Base-by-base conservation (phyloP, 2,329 filamentous ascomycete species). In the Huntiella abstrusa region DNA sequence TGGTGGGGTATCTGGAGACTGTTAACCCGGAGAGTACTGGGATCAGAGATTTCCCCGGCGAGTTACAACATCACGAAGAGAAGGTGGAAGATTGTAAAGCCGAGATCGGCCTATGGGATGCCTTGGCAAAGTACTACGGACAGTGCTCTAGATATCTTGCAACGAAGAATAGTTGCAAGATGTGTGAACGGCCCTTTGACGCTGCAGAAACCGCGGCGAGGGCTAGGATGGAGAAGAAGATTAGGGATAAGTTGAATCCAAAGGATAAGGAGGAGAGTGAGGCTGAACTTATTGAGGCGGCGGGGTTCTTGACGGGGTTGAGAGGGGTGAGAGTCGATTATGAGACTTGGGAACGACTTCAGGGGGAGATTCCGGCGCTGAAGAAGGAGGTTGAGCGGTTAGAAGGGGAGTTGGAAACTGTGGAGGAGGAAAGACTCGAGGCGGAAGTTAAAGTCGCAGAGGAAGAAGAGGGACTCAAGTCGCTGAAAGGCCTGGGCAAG, bases 401-500 rank as follows among this genome's bases (percentile, higher is more conserved):
- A 6, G 75, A 83, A 53, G 62, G 68, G 17, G 75, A 85, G 54
- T 72, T 72, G 50, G 72, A 75, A 43, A 59, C 61, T 13, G 60
- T 82, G 16, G 63, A 83, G 43, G 67, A 68, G 34, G 67, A 71
- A 48, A 62, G 84, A 2, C 81, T 86, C 56, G 68, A 73, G 44
- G 68, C 77, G 52, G 86, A 94, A 54, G 70, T 69, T 33, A 59
- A 64, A 3, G 77, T 91, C 45, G 66, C 71, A 38, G 70, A 78
- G 39, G 72, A 75, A 45, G 73, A 80, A 50, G 74, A 72, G 44
- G 67, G 71, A 39, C 79, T 78, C 55, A 71, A 75, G 53, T 83
- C 91, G 35, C 64, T 88, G 5, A 84, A 93, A 50, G 73, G 76
- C 2, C 68, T 95, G 52, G 70, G 71, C 39, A 85, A 83, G 59